Conservation (phyloP, 73 alveolate species). For the Diophrys sp. region DNA sequence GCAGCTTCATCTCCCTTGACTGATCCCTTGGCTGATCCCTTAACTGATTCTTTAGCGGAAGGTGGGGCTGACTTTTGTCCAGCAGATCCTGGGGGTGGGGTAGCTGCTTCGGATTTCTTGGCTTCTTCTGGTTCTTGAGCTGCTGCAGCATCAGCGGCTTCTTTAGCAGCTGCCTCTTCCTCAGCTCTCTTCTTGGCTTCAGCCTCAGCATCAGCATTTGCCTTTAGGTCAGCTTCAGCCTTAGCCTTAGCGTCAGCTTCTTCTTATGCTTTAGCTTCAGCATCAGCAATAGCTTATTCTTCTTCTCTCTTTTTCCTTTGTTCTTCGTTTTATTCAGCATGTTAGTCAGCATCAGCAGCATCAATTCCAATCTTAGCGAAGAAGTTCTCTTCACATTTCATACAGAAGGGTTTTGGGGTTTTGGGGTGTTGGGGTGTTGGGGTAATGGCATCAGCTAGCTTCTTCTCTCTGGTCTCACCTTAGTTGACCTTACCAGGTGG, state of each 20-base stretch:
- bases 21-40: not conserved
- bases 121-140: not conserved
- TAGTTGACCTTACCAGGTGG: slow-evolving; percentile 36
- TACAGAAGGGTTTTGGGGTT: too few species aligned
- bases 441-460: slow-evolving; percentile 29
- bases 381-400: slow-evolving; percentile 38
- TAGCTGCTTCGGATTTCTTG: not conserved
- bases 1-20: not conserved
- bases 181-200: slow-evolving; percentile 5
- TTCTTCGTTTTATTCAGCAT: slow-evolving; percentile 14
- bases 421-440: too few species aligned
- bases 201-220: slow-evolving; percentile 10
- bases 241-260: not conserved
- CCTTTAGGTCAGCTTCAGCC: slow-evolving; percentile 17
- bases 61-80: not conserved
- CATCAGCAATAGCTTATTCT: not conserved
- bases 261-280: slow-evolving; percentile 1
- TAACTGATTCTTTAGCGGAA: not conserved
- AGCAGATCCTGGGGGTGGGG: not conserved
- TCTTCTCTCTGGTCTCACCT: slow-evolving; percentile 37
- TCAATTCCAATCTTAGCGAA: slow-evolving; percentile 30
- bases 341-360: slow-evolving; percentile 18
- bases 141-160: slow-evolving; percentile 13
- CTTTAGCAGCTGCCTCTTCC: not conserved
- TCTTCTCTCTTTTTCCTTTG: not conserved